Evolutionary conservation across 2,329 filamentous ascomycete species (phyloP).

Genomic region (Stagonosporopsis cucurbitacearum): DNA sequence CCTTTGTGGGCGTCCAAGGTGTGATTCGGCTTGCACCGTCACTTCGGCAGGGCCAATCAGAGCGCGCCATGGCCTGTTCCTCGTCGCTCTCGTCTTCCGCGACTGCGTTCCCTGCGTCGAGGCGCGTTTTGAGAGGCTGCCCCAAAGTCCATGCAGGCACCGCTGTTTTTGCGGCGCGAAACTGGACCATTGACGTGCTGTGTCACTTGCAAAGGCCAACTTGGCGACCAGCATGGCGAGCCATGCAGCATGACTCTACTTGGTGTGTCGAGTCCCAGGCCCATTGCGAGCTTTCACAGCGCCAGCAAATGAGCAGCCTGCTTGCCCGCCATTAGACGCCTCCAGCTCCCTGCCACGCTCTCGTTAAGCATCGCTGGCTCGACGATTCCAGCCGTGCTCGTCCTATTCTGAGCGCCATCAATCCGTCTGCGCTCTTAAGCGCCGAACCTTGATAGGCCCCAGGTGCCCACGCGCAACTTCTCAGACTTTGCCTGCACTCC

Average conservation of each 20-base stretch:
- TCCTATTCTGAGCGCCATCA: slow-evolving; percentile 49
- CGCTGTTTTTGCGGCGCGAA: slow-evolving; percentile 41
- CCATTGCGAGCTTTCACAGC: slow-evolving; percentile 34
- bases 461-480: slow-evolving; percentile 39
- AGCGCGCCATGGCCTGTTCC: slow-evolving; percentile 14
- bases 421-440: slow-evolving; percentile 46
- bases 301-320: slow-evolving; percentile 38
- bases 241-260: slow-evolving; percentile 32
- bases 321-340: slow-evolving; percentile 45
- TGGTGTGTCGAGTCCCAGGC: slow-evolving; percentile 37
- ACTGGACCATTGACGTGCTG: slow-evolving; percentile 39
- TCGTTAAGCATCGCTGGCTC: slow-evolving; percentile 35
- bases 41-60: slow-evolving; percentile 28
- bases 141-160: slow-evolving; percentile 44
- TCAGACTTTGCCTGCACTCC: slow-evolving; percentile 41
- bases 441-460: slow-evolving; percentile 47
- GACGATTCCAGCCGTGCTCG: slow-evolving; percentile 34
- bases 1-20: slow-evolving; percentile 11
- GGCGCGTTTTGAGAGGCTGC: slow-evolving; percentile 36
- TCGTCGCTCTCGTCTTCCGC: slow-evolving; percentile 30
- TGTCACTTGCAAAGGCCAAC: slow-evolving; percentile 35
- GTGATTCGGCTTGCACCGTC: slow-evolving; percentile 22
- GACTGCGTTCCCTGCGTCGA: slow-evolving; percentile 31
- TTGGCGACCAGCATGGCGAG: slow-evolving; percentile 38
- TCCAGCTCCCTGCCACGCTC: slow-evolving; percentile 34